phyloP scores from a whole-genome alignment of 495 filamentous ascomycete genomes.

The Neurospora sp. region DNA sequence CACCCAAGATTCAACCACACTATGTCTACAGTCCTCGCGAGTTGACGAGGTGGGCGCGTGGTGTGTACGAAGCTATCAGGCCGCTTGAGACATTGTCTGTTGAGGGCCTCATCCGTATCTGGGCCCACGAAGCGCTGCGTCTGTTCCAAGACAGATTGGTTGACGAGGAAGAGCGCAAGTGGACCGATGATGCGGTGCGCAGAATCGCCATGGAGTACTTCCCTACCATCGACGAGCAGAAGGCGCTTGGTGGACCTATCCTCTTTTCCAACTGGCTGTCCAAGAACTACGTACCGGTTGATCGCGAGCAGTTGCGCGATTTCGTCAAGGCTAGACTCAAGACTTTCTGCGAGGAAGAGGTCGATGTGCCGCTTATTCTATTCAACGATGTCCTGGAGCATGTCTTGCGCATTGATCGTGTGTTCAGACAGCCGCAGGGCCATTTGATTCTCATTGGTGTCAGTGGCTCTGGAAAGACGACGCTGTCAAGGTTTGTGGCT shows the following conservation, averaged over 20 bases:
- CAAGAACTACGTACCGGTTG: constrained; percentile 95
- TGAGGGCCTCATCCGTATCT: constrained; percentile 91
- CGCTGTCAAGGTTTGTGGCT: constrained; percentile 91
- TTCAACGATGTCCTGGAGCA: constrained; percentile 99
- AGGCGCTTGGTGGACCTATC: constrained; percentile 87
- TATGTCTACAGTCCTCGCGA: constrained; percentile 99
- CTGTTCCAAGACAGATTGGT: constrained; percentile 96
- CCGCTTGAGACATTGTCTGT: constrained; percentile 79
- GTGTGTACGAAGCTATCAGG: constrained; percentile 91
- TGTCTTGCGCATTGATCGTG: constrained; percentile 93
- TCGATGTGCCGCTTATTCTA: constrained; percentile 91
- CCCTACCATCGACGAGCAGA: constrained; percentile 79
- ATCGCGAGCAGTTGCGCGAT: constrained; percentile 84
- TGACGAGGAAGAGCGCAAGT: constrained; percentile 84
- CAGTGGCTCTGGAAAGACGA: constrained; percentile 97
- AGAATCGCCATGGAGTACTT: constrained; percentile 85
- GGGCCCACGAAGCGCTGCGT: constrained; percentile 93
- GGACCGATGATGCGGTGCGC: constrained; percentile 79
- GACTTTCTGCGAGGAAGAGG: constrained; percentile 99
- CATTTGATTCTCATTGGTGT: constrained; percentile 98
- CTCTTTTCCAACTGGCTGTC: constrained; percentile 99
- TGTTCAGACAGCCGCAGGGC: constrained; percentile 96
- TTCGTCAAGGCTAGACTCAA: constrained; percentile 95
- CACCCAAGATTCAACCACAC: constrained; percentile 90
- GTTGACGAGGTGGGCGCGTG: constrained; percentile 91